Conservation (phyloP, 2,329 filamentous ascomycete species). For the Calonectria fujianensis region DNA sequence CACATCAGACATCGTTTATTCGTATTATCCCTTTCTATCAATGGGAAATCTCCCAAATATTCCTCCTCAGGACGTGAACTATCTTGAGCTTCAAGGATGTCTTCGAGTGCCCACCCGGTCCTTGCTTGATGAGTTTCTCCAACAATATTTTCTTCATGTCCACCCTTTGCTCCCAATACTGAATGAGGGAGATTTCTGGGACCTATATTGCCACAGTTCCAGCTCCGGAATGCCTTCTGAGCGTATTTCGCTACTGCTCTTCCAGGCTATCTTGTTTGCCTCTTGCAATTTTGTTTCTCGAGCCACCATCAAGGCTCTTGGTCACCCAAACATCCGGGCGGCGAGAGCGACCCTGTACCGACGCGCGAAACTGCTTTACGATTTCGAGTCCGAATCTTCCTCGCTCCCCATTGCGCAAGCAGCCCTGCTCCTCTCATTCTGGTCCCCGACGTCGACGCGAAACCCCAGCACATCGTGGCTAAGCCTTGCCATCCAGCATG, state of each 20-base stretch:
- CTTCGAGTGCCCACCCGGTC: slow-evolving; percentile 39
- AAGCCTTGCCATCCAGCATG: slow-evolving; percentile 69
- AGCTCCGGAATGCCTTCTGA: slow-evolving; percentile 47
- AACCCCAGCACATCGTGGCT: slow-evolving; percentile 70
- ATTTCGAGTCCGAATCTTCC: slow-evolving; percentile 66
- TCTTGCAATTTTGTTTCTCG: slow-evolving; percentile 66
- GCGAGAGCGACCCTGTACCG: slow-evolving; percentile 67
- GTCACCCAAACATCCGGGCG: slow-evolving; percentile 64
- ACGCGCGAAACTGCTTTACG: slow-evolving; percentile 63
- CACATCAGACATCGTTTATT: slow-evolving; percentile 43
- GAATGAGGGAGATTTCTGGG: slow-evolving; percentile 50
- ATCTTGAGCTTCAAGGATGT: slow-evolving; percentile 45
- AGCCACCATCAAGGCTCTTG: slow-evolving; percentile 62
- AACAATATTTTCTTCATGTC: slow-evolving; percentile 46
- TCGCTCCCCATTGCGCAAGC: slow-evolving; percentile 64
- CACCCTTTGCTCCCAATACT: slow-evolving; percentile 44
- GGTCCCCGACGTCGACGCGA: slow-evolving; percentile 60
- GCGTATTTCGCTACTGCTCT: slow-evolving; percentile 65
- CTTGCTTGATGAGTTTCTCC: slow-evolving; percentile 44
- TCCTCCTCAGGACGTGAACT: slow-evolving; percentile 43
- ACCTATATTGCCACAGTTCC: slow-evolving; percentile 43
- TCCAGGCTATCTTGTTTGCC: slow-evolving; percentile 68
- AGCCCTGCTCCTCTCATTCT: slow-evolving; percentile 66
- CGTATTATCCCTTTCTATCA: slow-evolving; percentile 44
- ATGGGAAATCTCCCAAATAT: slow-evolving; percentile 44